Conservation (phyloP, 257 asterid genomes). For the Pogostemon cablin region DNA sequence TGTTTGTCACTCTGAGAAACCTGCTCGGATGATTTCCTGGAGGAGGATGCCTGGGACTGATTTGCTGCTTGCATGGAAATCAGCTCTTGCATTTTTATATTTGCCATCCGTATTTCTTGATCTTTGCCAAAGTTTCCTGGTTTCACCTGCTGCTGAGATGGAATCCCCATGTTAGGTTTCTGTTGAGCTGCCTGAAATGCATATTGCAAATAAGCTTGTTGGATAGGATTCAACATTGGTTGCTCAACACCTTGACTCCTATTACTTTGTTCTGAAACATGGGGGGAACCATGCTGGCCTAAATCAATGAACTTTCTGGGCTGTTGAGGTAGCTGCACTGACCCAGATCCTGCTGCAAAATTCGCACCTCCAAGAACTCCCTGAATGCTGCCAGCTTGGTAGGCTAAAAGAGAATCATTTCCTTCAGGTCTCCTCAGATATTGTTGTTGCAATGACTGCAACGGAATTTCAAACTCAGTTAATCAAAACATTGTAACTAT, state of each 20-base stretch:
- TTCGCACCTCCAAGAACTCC: conserved; percentile 67
- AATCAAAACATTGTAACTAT: background rate
- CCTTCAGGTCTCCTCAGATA: conserved; percentile 87
- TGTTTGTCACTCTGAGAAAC: conserved; percentile 54
- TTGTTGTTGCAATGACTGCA: conserved; percentile 77
- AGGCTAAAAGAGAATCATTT: conserved; percentile 68
- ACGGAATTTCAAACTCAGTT: conserved; percentile 30
- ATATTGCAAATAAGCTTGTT: conserved; percentile 86
- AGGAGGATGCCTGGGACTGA: conserved; percentile 68
- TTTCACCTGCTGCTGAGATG: conserved; percentile 76
- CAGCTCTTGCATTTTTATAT: conserved; percentile 74
- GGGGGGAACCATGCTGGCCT: conserved; percentile 75
- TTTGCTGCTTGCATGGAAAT: conserved; percentile 62
- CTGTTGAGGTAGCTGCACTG: conserved; percentile 82
- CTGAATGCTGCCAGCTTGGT: conserved; percentile 74
- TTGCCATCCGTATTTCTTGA: conserved; percentile 65
- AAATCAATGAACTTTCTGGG: conserved; percentile 67
- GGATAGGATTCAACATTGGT: conserved; percentile 68
- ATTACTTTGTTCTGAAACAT: conserved; percentile 61
- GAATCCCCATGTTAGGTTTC: conserved; percentile 69
- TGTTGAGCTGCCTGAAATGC: conserved; percentile 79
- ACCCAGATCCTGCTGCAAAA: conserved; percentile 64
- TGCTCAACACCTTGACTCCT: conserved; percentile 87
- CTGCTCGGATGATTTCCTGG: conserved; percentile 72
- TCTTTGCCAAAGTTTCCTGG: conserved; percentile 80